Percentiles rank a stretch among this genome's conserved stretches.
Evolutionary conservation across 2,329 filamentous ascomycete genomes (phyloP).

Genomic region (Aureobasidium sp.): DNA sequence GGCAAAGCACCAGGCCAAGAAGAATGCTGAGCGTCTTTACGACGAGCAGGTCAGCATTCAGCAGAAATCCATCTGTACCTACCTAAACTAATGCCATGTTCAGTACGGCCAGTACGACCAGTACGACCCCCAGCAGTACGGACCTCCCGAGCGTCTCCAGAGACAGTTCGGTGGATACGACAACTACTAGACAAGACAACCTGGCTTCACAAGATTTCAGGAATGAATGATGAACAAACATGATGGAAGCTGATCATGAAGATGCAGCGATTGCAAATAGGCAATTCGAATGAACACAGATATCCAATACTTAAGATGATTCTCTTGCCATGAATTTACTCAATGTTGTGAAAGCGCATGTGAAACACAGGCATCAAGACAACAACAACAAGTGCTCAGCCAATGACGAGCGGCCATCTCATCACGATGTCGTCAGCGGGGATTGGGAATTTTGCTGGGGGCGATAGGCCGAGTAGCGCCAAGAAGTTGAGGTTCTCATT

Average conservation of each 20-base stretch:
- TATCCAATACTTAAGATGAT: no score
- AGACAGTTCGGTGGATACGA: conserved; percentile 26
- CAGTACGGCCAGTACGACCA: conserved; percentile 31
- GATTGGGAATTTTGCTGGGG: neutral
- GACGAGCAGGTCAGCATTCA: conserved; percentile 34
- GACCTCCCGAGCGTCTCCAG: conserved; percentile 28
- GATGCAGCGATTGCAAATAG: neutral
- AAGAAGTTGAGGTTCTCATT: neutral
- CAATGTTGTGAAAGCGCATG: neutral
- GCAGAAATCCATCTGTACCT: no score
- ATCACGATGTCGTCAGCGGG: neutral
- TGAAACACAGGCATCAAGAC: neutral
- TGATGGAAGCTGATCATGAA: neutral
- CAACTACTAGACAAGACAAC: conserved; percentile 8
- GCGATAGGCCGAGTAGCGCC: neutral
- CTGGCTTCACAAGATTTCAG: neutral
- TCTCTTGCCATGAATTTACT: neutral
- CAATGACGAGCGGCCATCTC: neutral
- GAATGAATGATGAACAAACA: conserved; percentile 9
- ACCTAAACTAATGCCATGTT: neutral
- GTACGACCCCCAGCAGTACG: conserved; percentile 41
- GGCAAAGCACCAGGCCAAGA: conserved; percentile 40
- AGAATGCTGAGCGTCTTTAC: conserved; percentile 41
- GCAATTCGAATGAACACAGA: conserved; percentile 5
- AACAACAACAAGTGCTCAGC: neutral